Conservation (phyloP, 2,329 filamentous ascomycete species). For the Aspergillus neoniger region DNA sequence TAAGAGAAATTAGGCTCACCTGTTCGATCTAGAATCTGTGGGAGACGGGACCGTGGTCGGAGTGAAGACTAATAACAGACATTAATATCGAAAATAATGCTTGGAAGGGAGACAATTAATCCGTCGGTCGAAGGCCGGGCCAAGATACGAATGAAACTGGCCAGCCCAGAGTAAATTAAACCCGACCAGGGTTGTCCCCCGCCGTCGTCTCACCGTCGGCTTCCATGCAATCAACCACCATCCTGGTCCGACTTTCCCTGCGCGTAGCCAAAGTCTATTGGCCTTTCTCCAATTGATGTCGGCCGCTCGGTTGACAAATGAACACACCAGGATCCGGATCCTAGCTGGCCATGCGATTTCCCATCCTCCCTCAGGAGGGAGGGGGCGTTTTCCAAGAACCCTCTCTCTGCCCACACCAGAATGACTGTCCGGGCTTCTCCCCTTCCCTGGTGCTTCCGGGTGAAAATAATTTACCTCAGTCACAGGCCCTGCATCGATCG, state of each 20-base stretch:
- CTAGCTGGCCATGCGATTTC: background rate
- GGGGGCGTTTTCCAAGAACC: background rate
- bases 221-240: background rate
- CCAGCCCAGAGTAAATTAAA: background rate
- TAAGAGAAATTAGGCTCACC: background rate
- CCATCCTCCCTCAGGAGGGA: background rate
- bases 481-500: conserved; percentile 1
- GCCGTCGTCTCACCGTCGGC: conserved; percentile 2
- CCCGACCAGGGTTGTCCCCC: background rate
- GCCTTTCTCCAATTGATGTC: background rate
- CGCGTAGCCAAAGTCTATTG: background rate
- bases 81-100: background rate
- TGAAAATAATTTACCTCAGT: background rate
- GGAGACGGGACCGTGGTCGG: background rate
- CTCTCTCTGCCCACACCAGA: background rate
- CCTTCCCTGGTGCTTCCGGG: background rate
- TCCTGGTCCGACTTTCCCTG: background rate
- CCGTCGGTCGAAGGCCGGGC: background rate
- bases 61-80: background rate
- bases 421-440: background rate
- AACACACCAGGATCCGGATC: background rate
- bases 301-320: background rate
- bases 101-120: background rate
- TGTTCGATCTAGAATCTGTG: too few species aligned
- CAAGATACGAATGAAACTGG: background rate